Evolutionary conservation across 345 rosid species (phyloP).

Genomic region (Bruguiera sexangula): DNA sequence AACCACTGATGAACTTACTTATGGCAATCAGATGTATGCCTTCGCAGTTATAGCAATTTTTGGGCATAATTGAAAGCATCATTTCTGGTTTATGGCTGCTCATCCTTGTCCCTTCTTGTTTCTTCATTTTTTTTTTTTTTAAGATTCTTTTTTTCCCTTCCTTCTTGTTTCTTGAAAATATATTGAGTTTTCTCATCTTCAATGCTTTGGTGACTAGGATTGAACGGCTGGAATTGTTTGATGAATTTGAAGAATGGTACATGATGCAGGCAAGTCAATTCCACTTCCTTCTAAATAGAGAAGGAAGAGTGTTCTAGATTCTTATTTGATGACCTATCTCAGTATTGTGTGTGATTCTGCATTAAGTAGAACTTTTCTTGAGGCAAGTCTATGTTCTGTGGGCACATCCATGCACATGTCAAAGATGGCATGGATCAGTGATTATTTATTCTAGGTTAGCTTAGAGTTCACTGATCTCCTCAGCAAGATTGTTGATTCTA

Average conservation of each 20-base stretch:
- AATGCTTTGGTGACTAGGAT: conserved; percentile 52
- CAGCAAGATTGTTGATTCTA: conserved; percentile 4
- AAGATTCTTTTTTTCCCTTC: too few relatives aligned
- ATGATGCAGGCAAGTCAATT: conserved; percentile 92
- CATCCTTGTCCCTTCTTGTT: not conserved
- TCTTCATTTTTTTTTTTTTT: not conserved
- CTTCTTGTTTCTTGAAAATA: conserved; percentile 13
- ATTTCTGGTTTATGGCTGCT: not conserved
- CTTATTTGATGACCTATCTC: conserved; percentile 4
- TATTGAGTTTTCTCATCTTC: conserved; percentile 21
- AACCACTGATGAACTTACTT: not conserved
- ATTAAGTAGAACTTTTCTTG: conserved; percentile 6
- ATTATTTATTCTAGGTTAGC: conserved; percentile 1
- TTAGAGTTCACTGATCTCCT: conserved; percentile 9
- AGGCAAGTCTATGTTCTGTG: not conserved
- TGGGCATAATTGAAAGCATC: not conserved
- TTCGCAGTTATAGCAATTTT: not conserved
- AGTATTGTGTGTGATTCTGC: conserved; percentile 6
- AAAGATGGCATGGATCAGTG: conserved; percentile 3
- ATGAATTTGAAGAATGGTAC: conserved; percentile 97
- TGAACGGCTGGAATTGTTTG: conserved; percentile 85
- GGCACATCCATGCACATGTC: not conserved
- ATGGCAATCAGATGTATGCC: not conserved
- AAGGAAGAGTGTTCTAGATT: conserved; percentile 5
- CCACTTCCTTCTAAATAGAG: conserved; percentile 11